Evolutionary conservation across 257 asterid species (phyloP), one percentile per base, ranked within the genome.

Genomic region (Capsicum pubescens): DNA sequence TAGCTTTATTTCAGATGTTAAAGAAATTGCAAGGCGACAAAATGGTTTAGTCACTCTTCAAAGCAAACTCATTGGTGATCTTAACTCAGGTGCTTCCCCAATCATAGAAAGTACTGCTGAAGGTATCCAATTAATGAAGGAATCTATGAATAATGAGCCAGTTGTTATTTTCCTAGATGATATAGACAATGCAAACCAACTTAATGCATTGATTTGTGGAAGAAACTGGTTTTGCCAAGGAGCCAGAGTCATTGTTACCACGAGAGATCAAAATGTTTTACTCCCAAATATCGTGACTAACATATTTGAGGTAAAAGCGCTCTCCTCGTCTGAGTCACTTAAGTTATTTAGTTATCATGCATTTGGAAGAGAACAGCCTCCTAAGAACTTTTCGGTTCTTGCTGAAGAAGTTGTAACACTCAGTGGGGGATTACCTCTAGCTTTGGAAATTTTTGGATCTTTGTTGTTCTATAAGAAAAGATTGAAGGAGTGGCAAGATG

Each of bases 381-480:
- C 82, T 11, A 79, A n/a, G 12, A 64, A 76, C 58, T 84, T 83
- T 50, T 39, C 42, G 35, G 48, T 59, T 50, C 63, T 88, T 52
- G 86, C 87, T 46, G n/a, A 81, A 5, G 48, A 76, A 67, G 57
- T 88, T 83, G 88, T 86, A 58, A 44, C 6, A 15, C 52, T 81
- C 60, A 80, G 87, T 8, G 84, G 84, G n/a, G 64, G 87, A 67
- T 68, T 88, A 66, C 90, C 90, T 46, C 83, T 88, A 80, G 88
- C 87, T 81, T 84, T 88, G 50, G 87, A 88, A 55, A 86, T 88
- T 11, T 86, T 86, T 69, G 90, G 90, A 26, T 86, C 88, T 58
- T 81, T 82, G 21, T 79, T 88, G 68, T 81, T 80, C 81, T 83
- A 88, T 55, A 88, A 84, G 84, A 84, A 86, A 55, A 60, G 84